Conservation (phyloP, 768 basidiomycete species). For the Leccinellum luteum region DNA sequence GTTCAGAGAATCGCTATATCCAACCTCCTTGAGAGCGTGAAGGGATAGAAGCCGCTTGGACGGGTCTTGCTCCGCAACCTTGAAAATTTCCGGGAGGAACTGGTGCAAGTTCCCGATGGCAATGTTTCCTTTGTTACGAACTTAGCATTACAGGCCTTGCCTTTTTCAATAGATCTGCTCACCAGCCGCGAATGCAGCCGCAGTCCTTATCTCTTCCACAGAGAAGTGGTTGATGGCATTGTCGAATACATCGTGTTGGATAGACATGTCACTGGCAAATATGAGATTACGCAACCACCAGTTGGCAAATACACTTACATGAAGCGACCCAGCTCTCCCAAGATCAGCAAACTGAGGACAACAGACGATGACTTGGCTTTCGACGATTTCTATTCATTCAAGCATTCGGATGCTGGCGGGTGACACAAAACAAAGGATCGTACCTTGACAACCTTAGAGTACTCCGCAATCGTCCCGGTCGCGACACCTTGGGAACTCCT, state of each 20-base stretch:
- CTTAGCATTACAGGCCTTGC: neutral
- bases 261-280: slow-evolving; percentile 74
- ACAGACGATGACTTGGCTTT: slow-evolving; percentile 69
- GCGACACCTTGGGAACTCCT: slow-evolving; percentile 66
- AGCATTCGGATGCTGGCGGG: slow-evolving; percentile 1
- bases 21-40: slow-evolving; percentile 90
- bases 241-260: slow-evolving; percentile 75
- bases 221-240: slow-evolving; percentile 71
- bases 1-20: slow-evolving; percentile 8
- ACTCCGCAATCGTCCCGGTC: slow-evolving; percentile 82
- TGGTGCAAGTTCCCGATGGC: slow-evolving; percentile 88
- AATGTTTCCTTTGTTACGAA: slow-evolving; percentile 72
- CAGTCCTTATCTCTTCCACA: slow-evolving; percentile 77
- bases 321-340: slow-evolving; percentile 92
- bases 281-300: neutral
- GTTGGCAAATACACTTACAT: slow-evolving; percentile 47
- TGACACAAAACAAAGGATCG: neutral
- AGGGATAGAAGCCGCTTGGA: slow-evolving; percentile 82
- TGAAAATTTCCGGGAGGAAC: slow-evolving; percentile 84
- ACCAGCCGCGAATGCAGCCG: slow-evolving; percentile 95
- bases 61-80: slow-evolving; percentile 68
- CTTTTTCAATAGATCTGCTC: slow-evolving; percentile 15
- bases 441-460: slow-evolving; percentile 79
- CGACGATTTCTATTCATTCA: slow-evolving; percentile 40
- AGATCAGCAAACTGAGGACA: slow-evolving; percentile 79